Evolutionary conservation across 1,284 basidiomycete genomes (phyloP), one percentile per base, ranked within the genome.

Genomic region (Cryptococcus maquisensis): DNA sequence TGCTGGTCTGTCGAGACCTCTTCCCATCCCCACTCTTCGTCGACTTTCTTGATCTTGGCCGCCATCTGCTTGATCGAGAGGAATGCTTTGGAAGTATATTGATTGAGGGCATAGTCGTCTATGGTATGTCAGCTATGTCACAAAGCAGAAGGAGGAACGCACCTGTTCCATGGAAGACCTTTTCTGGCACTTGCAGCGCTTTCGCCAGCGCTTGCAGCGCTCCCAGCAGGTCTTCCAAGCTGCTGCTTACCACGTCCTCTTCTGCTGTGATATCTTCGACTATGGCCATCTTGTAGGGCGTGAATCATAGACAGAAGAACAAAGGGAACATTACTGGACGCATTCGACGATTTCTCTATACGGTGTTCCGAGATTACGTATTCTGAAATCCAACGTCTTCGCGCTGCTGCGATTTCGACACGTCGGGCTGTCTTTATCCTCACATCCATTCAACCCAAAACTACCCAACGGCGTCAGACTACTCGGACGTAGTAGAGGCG

Each of bases 251-350:
- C 15, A 42, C 45, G 18, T 28, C 54, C 18, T n/a, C 18, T 7
- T 57, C 57, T 15, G 64, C 65, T 18, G 59, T 40, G 13, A 70
- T 54, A 35, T 69, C 68, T 39, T 73, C 68, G 26, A 69, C 63
- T 42, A 68, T 64, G 6, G 64, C 65, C 69, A 71, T 61, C 47
- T 12, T 16, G 21, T 20, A 38, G 35, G 8, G 42, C n/a, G 15
- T 39, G 38, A n/a, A 3, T n/a, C n/a, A n/a, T n/a, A 38, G 13
- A 18, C 46, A 8, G n/a, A 3, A 20, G 5, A 36, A 47, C 23
- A 47, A 47, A 47, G 32, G 37, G 16, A 20, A 38, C 32, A 15
- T 5, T 36, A 9, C 26, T 28, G 26, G 9, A 3, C 1, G 6
- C 7, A 6, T 10, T 32, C n/a, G n/a, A n/a, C n/a, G n/a, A n/a